Percentiles rank a stretch among this genome's conserved stretches.
phyloP scores from a whole-genome alignment of 805 yeast genomes.

The Saturnispora quitensis region DNA sequence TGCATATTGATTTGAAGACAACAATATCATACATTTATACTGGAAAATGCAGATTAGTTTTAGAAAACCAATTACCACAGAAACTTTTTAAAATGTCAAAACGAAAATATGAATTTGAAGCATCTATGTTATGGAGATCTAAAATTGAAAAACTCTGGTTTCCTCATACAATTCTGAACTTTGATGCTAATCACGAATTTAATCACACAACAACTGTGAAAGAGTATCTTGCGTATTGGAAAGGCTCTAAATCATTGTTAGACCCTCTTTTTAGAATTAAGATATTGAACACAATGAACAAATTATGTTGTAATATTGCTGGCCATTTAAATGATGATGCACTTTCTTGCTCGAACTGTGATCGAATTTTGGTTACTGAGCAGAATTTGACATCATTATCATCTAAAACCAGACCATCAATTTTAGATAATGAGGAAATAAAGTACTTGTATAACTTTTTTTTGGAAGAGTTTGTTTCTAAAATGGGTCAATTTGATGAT shows the following conservation, averaged over 20 bases:
- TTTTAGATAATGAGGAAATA: conserved; percentile 14
- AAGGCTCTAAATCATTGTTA: neutral
- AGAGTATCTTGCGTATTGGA: conserved; percentile 5
- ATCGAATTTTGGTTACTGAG: conserved; percentile 15
- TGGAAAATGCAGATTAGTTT: neutral
- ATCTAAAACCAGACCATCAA: conserved; percentile 24
- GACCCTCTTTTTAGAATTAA: conserved; percentile 7
- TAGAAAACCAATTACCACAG: neutral
- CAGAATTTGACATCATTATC: conserved; percentile 11
- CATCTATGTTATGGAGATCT: neutral
- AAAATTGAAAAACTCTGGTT: neutral
- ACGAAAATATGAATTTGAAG: conserved; percentile 2
- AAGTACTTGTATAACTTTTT: conserved; percentile 23
- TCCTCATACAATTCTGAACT: neutral
- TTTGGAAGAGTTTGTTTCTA: conserved; percentile 3
- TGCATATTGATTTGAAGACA: conserved; percentile 6
- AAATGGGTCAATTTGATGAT: conserved; percentile 19
- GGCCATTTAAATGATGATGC: conserved; percentile 28
- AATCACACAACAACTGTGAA: neutral
- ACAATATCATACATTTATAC: conserved; percentile 1
- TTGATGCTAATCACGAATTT: conserved; percentile 1
- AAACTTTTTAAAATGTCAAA: neutral
- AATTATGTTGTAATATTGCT: conserved; percentile 34
- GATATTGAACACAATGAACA: conserved; percentile 32
- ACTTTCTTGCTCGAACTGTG: conserved; percentile 33